Evolutionary conservation across 2,329 filamentous ascomycete species (phyloP).

Genomic region (Colletotrichum viniferum): DNA sequence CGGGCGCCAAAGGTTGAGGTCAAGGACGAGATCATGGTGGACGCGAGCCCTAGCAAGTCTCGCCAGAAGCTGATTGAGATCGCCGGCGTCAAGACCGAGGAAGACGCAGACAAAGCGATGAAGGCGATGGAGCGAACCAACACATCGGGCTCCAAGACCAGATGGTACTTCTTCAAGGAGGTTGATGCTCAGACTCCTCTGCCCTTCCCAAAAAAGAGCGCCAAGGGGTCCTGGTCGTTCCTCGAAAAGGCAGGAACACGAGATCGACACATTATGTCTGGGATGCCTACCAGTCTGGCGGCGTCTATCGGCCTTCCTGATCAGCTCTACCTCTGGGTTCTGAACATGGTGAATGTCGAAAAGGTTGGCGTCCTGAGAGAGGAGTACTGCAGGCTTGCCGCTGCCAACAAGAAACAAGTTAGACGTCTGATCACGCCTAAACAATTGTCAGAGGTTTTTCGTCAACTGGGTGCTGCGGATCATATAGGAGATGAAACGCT

Average conservation of each 20-base stretch:
- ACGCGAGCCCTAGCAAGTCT: conserved; percentile 11
- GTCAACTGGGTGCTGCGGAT: conserved; percentile 59
- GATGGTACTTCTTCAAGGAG: conserved; percentile 57
- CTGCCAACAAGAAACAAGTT: conserved; percentile 47
- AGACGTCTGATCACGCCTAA: conserved; percentile 47
- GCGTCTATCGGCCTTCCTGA: conserved; percentile 55
- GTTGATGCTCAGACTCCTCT: conserved; percentile 27
- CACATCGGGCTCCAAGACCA: conserved; percentile 32
- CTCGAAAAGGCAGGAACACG: conserved; percentile 54
- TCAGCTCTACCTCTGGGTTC: conserved; percentile 69
- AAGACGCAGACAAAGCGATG: conserved; percentile 49
- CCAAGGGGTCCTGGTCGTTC: conserved; percentile 50
- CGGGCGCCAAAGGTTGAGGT: conserved; percentile 42
- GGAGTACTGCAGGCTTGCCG: conserved; percentile 64
- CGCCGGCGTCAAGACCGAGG: conserved; percentile 35
- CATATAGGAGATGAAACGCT: conserved; percentile 40
- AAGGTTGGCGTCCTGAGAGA: conserved; percentile 57
- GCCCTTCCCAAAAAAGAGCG: conserved; percentile 41
- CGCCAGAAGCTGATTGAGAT: conserved; percentile 22
- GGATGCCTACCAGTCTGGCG: conserved; percentile 60
- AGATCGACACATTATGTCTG: conserved; percentile 65
- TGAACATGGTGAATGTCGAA: conserved; percentile 63
- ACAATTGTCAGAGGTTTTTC: conserved; percentile 59
- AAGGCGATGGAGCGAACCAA: conserved; percentile 57
- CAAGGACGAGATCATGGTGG: conserved; percentile 26